These are phyloP conservation scores for Arachis stenosperma DNA, from an alignment of 306 rosid genomes.

Conservation along the genomic window DNA sequence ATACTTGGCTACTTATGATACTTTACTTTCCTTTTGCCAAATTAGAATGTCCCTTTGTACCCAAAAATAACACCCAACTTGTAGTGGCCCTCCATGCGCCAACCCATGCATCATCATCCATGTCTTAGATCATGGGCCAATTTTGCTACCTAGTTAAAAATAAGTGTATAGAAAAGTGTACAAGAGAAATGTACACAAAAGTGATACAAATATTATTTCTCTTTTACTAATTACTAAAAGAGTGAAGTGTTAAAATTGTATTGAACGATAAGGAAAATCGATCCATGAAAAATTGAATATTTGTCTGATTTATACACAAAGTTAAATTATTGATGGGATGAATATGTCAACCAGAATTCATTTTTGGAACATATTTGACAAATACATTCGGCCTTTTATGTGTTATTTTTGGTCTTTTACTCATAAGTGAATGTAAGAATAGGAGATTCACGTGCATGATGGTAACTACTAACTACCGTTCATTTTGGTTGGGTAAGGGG, in stretches of 20 bases:
- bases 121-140: slow-evolving; percentile 39
- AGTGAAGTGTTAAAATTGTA: too few relatives aligned
- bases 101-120: slow-evolving; percentile 32
- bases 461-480: background rate
- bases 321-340: too few relatives aligned
- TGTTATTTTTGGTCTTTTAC: background rate
- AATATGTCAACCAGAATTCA: too few relatives aligned
- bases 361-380: too few relatives aligned
- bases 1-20: slow-evolving; percentile 24
- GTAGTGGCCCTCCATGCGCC: slow-evolving; percentile 27
- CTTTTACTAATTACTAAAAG: too few relatives aligned
- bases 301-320: too few relatives aligned
- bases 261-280: too few relatives aligned
- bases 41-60: slow-evolving; percentile 36
- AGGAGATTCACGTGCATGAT: slow-evolving; percentile 1
- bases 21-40: slow-evolving; percentile 31
- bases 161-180: too few relatives aligned
- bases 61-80: slow-evolving; percentile 19
- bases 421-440: slow-evolving; percentile 5
- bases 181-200: too few relatives aligned
- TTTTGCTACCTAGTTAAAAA: background rate
- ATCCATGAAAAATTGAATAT: too few relatives aligned
- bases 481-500: background rate
- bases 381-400: too few relatives aligned
- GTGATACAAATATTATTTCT: too few relatives aligned